Conservation (phyloP, 352 stramenopile species). For the Globisporangium polare region DNA sequence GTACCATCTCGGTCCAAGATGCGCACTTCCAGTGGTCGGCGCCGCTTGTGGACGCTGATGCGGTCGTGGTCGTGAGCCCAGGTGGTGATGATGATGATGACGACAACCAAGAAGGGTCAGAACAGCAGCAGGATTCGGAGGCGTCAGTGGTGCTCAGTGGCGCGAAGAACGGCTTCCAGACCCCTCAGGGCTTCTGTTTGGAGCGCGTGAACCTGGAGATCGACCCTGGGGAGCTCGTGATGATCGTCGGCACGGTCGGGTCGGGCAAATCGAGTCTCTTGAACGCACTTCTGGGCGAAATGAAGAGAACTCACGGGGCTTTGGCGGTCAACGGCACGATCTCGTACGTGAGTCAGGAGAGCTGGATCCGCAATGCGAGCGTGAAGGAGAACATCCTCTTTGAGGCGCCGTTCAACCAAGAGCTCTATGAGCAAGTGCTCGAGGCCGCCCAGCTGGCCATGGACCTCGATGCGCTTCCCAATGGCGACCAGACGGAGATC, state of each 20-base stretch:
- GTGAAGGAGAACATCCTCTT: conserved; percentile 92
- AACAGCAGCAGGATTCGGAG: background rate
- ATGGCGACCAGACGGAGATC: conserved; percentile 56
- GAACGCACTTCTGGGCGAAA: conserved; percentile 47
- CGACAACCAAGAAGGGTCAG: background rate
- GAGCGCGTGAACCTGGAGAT: conserved; percentile 53
- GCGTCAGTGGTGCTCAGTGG: background rate
- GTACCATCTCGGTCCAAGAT: background rate
- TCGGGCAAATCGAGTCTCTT: conserved; percentile 56
- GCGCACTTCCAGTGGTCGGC: conserved; percentile 1
- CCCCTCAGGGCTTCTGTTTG: conserved; percentile 16
- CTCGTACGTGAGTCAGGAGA: conserved; percentile 86
- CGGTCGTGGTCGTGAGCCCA: background rate
- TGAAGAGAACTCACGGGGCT: conserved; percentile 22
- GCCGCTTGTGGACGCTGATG: background rate
- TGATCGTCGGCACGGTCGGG: conserved; percentile 52
- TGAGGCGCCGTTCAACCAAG: conserved; percentile 26
- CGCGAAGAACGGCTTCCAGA: background rate
- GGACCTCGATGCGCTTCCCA: conserved; percentile 43
- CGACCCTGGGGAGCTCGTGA: conserved; percentile 42
- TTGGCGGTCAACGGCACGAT: conserved; percentile 26
- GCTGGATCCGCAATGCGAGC: conserved; percentile 91
- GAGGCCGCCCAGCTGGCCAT: conserved; percentile 28
- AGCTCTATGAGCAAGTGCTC: conserved; percentile 35
- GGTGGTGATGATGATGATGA: background rate